These are phyloP conservation scores for Tuber microsphaerosporum DNA, from an alignment of 495 filamentous ascomycete genomes.

Conservation along the genomic window DNA sequence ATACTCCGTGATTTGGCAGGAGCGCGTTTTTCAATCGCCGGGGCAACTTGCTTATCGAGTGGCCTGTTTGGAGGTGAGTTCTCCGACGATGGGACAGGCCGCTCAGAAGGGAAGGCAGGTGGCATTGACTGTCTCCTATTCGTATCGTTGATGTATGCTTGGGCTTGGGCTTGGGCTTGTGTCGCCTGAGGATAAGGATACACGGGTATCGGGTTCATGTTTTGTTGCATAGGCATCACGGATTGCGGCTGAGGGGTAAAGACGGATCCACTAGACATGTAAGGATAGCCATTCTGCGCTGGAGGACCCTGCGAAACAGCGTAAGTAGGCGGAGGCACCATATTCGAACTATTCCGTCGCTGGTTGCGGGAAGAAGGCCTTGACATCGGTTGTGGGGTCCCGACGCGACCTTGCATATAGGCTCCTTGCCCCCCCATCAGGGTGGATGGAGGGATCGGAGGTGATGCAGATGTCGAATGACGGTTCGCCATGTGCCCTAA, in stretches of 20 bases:
- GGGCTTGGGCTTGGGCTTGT: conserved; percentile 42
- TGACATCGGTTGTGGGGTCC: conserved; percentile 44
- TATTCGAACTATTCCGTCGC: conserved; percentile 64
- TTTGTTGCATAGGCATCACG: conserved; percentile 47
- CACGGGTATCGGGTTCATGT: conserved; percentile 44
- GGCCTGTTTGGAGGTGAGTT: conserved; percentile 28
- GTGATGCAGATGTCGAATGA: conserved; percentile 76
- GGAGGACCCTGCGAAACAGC: conserved; percentile 54
- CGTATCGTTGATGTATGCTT: conserved; percentile 34
- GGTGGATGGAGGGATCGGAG: conserved; percentile 58
- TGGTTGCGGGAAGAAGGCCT: conserved; percentile 77
- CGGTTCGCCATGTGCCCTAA: conserved; percentile 59
- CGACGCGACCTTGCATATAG: conserved; percentile 38
- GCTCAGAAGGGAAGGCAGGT: conserved; percentile 33
- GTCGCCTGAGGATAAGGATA: conserved; percentile 38
- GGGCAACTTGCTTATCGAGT: conserved; percentile 40
- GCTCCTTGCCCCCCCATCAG: conserved; percentile 28
- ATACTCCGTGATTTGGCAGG: conserved; percentile 82
- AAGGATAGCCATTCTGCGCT: conserved; percentile 68
- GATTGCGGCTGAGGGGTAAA: conserved; percentile 65
- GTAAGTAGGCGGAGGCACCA: conserved; percentile 57
- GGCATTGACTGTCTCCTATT: conserved; percentile 40
- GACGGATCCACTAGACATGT: conserved; percentile 77
- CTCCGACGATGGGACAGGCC: conserved; percentile 20
- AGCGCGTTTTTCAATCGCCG: conserved; percentile 59